Conservation (phyloP, 306 rosid genomes). For the Bauhinia variegata region DNA sequence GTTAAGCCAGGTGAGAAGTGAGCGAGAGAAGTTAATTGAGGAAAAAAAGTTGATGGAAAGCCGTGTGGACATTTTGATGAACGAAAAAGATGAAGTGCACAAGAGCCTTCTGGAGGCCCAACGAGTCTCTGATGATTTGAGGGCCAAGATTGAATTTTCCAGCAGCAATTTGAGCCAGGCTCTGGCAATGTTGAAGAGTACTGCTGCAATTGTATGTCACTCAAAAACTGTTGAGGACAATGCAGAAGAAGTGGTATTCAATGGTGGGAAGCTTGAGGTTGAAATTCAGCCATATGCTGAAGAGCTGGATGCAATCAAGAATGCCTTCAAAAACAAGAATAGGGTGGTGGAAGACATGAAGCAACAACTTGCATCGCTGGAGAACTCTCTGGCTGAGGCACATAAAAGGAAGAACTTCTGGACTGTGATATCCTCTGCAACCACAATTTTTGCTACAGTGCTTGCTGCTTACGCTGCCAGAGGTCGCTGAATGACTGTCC, state of each 20-base stretch:
- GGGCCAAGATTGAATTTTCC: slow-evolving; percentile 47
- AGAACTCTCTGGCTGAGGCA: slow-evolving; percentile 45
- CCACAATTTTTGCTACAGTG: slow-evolving; percentile 67
- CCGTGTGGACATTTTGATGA: slow-evolving; percentile 37
- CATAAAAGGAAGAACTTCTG: slow-evolving; percentile 62
- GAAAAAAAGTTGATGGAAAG: slow-evolving; percentile 41
- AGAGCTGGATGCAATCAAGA: slow-evolving; percentile 68
- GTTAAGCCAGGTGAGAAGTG: slow-evolving; percentile 38
- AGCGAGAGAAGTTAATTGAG: slow-evolving; percentile 36
- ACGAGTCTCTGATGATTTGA: slow-evolving; percentile 43
- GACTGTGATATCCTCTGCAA: slow-evolving; percentile 67
- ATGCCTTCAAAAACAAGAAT: slow-evolving; percentile 65
- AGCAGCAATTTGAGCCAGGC: slow-evolving; percentile 45
- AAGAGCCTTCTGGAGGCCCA: slow-evolving; percentile 41
- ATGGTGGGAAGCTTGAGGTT: slow-evolving; percentile 46
- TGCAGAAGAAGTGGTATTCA: slow-evolving; percentile 42
- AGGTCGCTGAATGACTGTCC: slow-evolving; percentile 54
- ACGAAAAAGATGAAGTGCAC: slow-evolving; percentile 52
- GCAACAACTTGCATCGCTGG: slow-evolving; percentile 42
- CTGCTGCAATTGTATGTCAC: slow-evolving; percentile 48
- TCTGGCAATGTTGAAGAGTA: slow-evolving; percentile 58
- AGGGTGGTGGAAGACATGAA: slow-evolving; percentile 63
- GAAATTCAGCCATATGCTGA: slow-evolving; percentile 47
- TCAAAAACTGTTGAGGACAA: slow-evolving; percentile 16
- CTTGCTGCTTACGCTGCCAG: slow-evolving; percentile 66